Evolutionary conservation across 768 basidiomycete species (phyloP).

Genomic region (Amanita pseudoporphyria): DNA sequence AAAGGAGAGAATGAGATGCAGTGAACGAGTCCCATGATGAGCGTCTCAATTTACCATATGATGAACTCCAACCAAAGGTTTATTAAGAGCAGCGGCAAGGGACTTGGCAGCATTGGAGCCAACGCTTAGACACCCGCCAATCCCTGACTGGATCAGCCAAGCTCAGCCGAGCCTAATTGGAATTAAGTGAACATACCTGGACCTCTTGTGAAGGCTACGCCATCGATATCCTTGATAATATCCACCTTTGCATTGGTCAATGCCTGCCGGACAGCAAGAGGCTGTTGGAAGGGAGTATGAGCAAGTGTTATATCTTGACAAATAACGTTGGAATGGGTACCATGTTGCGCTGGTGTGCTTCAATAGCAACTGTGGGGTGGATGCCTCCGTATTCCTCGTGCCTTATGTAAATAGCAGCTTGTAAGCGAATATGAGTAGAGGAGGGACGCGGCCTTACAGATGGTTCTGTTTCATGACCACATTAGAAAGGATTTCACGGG

Average conservation of each 20-base stretch:
- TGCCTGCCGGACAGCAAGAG: slow-evolving; percentile 59
- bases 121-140: slow-evolving; percentile 73
- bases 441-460: slow-evolving; percentile 33
- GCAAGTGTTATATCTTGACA: neutral
- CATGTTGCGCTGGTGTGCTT: slow-evolving; percentile 74
- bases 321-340: slow-evolving; percentile 23
- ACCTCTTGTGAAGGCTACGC: slow-evolving; percentile 86
- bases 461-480: slow-evolving; percentile 78
- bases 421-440: too few species aligned
- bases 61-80: slow-evolving; percentile 85
- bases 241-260: slow-evolving; percentile 53
- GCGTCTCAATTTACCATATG: slow-evolving; percentile 67
- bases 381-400: slow-evolving; percentile 64
- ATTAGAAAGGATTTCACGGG: slow-evolving; percentile 66
- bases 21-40: neutral
- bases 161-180: slow-evolving; percentile 6
- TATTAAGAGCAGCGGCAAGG: slow-evolving; percentile 65
- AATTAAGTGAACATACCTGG: slow-evolving; percentile 40
- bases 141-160: slow-evolving; percentile 39
- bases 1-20: neutral
- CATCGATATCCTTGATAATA: slow-evolving; percentile 58
- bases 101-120: slow-evolving; percentile 79
- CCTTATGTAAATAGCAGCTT: too few species aligned
- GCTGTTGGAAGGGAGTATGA: slow-evolving; percentile 33
- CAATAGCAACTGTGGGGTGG: slow-evolving; percentile 67